Base-by-base conservation (phyloP, 2,329 filamentous ascomycete species). In the Colletotrichum lentis region DNA sequence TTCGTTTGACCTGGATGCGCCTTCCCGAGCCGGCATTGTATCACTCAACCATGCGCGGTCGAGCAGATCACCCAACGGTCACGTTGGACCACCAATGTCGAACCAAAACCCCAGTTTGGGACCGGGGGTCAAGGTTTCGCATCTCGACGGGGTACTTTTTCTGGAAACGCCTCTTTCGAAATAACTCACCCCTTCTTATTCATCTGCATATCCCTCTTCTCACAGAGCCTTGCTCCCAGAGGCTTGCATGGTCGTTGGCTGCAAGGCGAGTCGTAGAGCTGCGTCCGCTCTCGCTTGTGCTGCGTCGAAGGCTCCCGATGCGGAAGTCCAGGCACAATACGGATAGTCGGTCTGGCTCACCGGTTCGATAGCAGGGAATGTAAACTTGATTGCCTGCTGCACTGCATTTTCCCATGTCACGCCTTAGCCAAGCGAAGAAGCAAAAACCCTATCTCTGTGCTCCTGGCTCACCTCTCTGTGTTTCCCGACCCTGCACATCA, bases 341-440 rank as follows among this genome's bases (percentile, higher is more conserved):
- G n/a, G n/a, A n/a, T 16, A 60, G 65, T 60, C 55, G 50, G 62
- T 65, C 65, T 50, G 56, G 44, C 65, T 68, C 54, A 65, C 62
- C 55, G 62, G 52, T 52, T 58, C 37, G n/a, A 59, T 56, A 55
- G 6, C 43, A 68, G 47, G 59, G 44, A 37, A 44, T 35, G 60
- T 56, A 52, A 60, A 56, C 55, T 60, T 65, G 47, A 22, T 55
- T 54, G 54, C 54, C 43, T 46, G 56, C 27, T 49, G 43, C 27
- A 58, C 27, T 58, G 43, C 27, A 47, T 37, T 58, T 43, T 68
- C 12, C 49, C 52, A 50, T 24, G 41, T 46, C 35, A 62, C 37
- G 58, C 35, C 58, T 62, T 59, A 43, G 44, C 64, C 35, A 20
- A 66, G 57, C 39, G 35, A 57, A 65, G 24, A 65, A 55, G 55